Base-by-base conservation (phyloP, 2,329 filamentous ascomycete species). In the Colletotrichum ledebouriae region DNA sequence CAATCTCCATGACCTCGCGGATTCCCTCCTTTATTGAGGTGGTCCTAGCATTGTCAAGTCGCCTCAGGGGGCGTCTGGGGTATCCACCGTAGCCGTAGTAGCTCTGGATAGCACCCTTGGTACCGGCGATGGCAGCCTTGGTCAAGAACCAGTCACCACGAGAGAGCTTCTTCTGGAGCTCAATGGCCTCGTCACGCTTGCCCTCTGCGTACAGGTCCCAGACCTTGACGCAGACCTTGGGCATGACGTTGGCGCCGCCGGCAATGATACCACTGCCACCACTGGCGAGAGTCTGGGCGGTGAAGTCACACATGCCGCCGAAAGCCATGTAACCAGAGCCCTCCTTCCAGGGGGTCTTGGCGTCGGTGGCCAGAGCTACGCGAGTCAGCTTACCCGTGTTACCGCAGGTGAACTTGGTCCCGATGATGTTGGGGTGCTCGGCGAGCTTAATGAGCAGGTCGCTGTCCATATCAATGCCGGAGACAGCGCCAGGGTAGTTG, bases 361-460 rank as follows among this genome's bases (percentile, higher is more conserved):
- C 92, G 73, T 92, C 83, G 55, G 90, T 89, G 52, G 89, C 92
- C 13, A 86, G 80, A 6, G 93, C 93, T 4, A 97, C 92, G 37
- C 94, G 90, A 12, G 93, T 95, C 72, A 97, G 86, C 82, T 97
- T 97, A 71, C 94, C 94, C 1, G 93, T 96, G 83, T 93, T 96
- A 72, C 92, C 94, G 78, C 93, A 97, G 46, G 94, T 97, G 84
- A 97, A 97, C 80, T 97, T 97, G 63, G 93, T 94, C 71, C 94
- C 94, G 71, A 94, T 83, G 75, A 97, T 93, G 81, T 97, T 97
- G 72, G 90, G 89, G 81, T 97, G 93, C 77, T 89, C 82, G 50
- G 91, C 92, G 42, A 97, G 87, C 76, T 86, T 87, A 82, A 96
- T 93, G 75, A 97, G 87, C 68, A 95, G 86, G 77, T 97, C 94